Conservation (phyloP, 75 land plant species). For the Ceratopteris richardii region DNA sequence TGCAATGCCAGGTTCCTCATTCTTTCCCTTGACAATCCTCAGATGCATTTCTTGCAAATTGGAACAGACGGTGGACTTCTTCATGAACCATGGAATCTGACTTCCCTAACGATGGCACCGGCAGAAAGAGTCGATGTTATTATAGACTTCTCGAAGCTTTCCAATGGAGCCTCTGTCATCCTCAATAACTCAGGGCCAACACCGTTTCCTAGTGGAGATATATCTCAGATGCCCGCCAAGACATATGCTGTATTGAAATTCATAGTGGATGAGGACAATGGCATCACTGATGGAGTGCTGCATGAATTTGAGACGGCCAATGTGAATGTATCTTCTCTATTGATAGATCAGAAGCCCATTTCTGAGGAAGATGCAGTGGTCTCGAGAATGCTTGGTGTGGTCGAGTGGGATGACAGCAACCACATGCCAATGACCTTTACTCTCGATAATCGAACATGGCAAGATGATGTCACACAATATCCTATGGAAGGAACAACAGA, state of each 20-base stretch:
- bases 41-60: constrained; percentile 11
- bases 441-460: too few species aligned
- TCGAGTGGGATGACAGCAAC: too few species aligned
- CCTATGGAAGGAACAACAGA: constrained; percentile 20
- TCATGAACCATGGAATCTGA: not conserved
- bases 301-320: not conserved
- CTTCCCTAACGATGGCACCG: constrained; percentile 10
- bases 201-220: constrained; percentile 30
- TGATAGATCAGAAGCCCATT: too few species aligned
- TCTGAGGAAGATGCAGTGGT: too few species aligned
- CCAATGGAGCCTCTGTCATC: not conserved
- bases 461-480: not conserved
- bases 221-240: not conserved
- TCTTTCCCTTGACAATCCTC: constrained; percentile 8
- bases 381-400: too few species aligned
- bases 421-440: too few species aligned
- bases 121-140: constrained; percentile 27
- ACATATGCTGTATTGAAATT: constrained; percentile 23
- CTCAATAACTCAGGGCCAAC: not conserved
- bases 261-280: not conserved
- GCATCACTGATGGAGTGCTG: not conserved
- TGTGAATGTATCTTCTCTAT: too few species aligned
- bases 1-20: constrained; percentile 31
- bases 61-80: constrained; percentile 26
- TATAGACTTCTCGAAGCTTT: constrained; percentile 17